Evolutionary conservation across 176 grass and related monocot genomes (phyloP).

Genomic region (Carex scoparia): DNA sequence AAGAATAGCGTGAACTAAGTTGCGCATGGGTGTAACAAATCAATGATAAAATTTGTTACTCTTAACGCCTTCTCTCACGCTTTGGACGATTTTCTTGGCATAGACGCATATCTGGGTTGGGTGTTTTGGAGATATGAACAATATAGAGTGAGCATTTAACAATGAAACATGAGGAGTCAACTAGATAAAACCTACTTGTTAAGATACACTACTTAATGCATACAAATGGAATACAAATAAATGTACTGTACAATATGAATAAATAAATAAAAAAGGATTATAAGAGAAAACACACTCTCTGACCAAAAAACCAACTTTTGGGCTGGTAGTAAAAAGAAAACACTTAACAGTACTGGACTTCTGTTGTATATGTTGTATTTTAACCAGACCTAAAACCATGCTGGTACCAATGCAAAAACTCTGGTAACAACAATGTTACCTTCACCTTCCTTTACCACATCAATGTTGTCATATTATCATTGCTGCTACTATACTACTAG

Average conservation of each 20-base stretch:
- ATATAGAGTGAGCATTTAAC: neutral
- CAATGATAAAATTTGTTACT: neutral
- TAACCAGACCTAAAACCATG: neutral
- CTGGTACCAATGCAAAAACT: neutral
- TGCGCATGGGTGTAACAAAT: neutral
- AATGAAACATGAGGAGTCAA: conserved; percentile 3
- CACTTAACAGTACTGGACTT: conserved; percentile 1
- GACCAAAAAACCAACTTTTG: neutral
- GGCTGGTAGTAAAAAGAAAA: neutral
- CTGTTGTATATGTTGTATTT: neutral
- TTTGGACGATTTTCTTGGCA: neutral
- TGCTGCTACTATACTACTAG: neutral
- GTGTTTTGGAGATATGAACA: neutral
- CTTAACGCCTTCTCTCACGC: neutral
- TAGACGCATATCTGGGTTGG: neutral
- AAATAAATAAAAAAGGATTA: conserved; percentile 9
- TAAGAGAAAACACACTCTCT: neutral
- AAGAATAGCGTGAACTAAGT: neutral
- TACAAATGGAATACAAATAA: conserved; percentile 8
- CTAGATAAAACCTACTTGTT: conserved; percentile 14
- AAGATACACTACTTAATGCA: conserved; percentile 10
- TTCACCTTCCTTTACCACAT: neutral
- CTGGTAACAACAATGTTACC: neutral
- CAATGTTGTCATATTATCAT: neutral
- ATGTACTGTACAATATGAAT: conserved; percentile 9